Evolutionary conservation across 2,329 filamentous ascomycete genomes (phyloP).

Genomic region (Xylariaceae sp.): DNA sequence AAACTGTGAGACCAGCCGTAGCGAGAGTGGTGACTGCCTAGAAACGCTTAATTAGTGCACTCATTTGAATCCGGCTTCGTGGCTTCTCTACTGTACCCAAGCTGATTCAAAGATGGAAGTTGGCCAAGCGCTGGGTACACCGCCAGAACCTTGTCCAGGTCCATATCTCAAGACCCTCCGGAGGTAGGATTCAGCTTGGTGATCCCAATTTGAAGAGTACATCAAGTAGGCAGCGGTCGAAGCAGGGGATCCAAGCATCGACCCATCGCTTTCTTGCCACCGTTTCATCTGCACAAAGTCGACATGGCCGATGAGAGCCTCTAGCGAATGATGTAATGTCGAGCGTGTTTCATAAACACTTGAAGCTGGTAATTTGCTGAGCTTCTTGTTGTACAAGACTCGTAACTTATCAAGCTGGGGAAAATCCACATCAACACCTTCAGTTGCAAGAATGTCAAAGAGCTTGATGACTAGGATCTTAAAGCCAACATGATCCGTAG

Average conservation of each 20-base stretch:
- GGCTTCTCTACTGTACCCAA: conserved; percentile 6
- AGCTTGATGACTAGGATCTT: too few relatives aligned
- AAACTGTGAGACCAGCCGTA: not conserved
- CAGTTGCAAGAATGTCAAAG: too few relatives aligned
- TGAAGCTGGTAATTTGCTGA: conserved; percentile 14
- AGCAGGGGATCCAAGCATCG: conserved; percentile 35
- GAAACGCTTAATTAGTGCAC: not conserved
- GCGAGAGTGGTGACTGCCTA: not conserved
- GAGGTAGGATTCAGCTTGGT: conserved; percentile 8
- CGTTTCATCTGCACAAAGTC: conserved; percentile 33
- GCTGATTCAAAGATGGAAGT: conserved; percentile 5
- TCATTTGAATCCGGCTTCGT: not conserved
- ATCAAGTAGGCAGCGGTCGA: conserved; percentile 31
- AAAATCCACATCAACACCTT: too few relatives aligned
- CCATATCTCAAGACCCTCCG: not conserved
- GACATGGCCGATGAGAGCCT: conserved; percentile 32
- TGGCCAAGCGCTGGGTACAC: conserved; percentile 11
- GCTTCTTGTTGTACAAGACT: too few relatives aligned
- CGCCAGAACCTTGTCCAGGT: not conserved
- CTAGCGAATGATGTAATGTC: conserved; percentile 33
- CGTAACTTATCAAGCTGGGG: too few relatives aligned
- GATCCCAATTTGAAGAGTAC: conserved; percentile 7
- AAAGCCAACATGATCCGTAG: too few relatives aligned
- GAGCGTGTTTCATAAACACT: conserved; percentile 5
- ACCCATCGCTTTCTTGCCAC: conserved; percentile 26